These are phyloP conservation scores for Nannochloris sp. DNA, from an alignment of 139 green algal species.

Conservation along the genomic window DNA sequence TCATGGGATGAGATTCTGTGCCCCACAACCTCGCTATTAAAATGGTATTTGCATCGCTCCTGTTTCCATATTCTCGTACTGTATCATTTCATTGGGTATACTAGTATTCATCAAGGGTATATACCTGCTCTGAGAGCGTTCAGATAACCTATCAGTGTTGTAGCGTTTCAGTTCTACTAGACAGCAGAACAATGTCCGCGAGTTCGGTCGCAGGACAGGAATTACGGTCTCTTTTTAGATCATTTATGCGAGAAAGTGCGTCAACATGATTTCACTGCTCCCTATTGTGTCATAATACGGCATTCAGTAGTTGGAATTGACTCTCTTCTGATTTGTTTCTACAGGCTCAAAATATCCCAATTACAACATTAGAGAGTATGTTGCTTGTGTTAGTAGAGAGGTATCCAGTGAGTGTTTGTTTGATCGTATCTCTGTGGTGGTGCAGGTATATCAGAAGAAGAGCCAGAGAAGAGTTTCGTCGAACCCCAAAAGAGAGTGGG, in stretches of 20 bases:
- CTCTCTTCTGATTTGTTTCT: not conserved
- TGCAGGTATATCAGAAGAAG: constrained; percentile 54
- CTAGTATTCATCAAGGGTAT: too few relatives aligned
- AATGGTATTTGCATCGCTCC: too few relatives aligned
- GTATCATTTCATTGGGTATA: too few relatives aligned
- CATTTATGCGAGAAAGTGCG: constrained; percentile 1
- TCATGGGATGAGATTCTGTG: not conserved
- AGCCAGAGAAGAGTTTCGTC: constrained; percentile 39
- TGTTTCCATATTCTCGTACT: too few relatives aligned
- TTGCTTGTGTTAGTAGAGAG: not conserved
- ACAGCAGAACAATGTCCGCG: not conserved
- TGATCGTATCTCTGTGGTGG: not conserved
- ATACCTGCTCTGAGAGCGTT: not conserved
- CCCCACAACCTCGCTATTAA: not conserved
- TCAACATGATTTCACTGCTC: not conserved
- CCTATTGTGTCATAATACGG: not conserved
- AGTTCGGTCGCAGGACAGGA: not conserved
- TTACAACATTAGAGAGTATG: constrained; percentile 69
- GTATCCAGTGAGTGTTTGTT: not conserved
- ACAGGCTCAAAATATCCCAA: constrained; percentile 49
- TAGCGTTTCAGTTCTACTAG: not conserved
- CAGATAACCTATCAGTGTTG: not conserved
- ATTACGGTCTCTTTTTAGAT: not conserved
- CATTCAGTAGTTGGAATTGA: not conserved
- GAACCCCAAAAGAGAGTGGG: constrained; percentile 12